phyloP scores from a whole-genome alignment of 805 yeast genomes.

The Schwanniomyces vanrijiae region DNA sequence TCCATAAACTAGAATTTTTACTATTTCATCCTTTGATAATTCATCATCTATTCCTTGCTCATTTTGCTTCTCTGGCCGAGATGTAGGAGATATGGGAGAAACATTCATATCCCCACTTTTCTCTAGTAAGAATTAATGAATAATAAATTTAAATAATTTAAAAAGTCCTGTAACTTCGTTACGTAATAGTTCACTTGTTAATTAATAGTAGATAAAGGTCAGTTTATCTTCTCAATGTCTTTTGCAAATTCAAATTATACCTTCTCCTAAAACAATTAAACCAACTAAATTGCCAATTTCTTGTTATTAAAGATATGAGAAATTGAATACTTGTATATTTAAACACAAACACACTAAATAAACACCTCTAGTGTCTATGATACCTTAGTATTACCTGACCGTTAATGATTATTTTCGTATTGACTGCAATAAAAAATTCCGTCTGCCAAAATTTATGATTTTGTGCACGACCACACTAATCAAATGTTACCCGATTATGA shows the following conservation, averaged over 20 bases:
- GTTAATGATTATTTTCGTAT: neutral
- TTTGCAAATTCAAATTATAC: neutral
- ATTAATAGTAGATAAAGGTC: neutral
- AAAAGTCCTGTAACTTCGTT: neutral
- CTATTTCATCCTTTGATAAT: conserved; percentile 20
- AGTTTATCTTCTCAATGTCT: neutral
- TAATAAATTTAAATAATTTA: neutral
- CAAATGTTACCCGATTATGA: conserved; percentile 4
- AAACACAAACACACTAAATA: neutral
- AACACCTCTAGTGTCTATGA: neutral
- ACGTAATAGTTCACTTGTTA: neutral
- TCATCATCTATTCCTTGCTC: conserved; percentile 1
- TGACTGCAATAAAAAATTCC: conserved; percentile 9
- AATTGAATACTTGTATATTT: neutral
- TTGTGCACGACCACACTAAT: conserved; percentile 4
- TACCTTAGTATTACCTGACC: neutral
- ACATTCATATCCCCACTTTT: neutral
- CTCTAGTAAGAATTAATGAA: neutral
- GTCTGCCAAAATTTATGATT: conserved; percentile 5
- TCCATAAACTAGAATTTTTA: conserved; percentile 24
- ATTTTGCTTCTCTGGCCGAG: neutral
- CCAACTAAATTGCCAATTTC: neutral
- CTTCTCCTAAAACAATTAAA: neutral
- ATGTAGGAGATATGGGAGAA: neutral
- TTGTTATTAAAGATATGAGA: neutral